Percentiles rank a stretch among this genome's conserved stretches.
Conservation (phyloP, 2,329 filamentous ascomycete genomes). For the Aspergillus sp. region DNA sequence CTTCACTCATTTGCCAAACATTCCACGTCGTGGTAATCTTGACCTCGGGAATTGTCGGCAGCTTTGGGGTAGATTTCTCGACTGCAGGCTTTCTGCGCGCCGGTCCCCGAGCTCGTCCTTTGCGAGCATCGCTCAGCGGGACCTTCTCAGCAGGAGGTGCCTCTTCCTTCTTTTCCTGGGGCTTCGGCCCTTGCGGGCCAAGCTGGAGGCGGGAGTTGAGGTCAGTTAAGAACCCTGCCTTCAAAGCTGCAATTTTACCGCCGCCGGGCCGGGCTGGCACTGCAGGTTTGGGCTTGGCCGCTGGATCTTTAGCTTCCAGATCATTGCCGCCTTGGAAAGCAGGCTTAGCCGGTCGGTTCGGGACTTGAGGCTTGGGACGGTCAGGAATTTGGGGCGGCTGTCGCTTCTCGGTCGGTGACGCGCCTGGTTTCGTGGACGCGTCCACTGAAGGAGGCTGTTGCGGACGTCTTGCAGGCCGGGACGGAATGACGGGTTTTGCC, state of each 20-base stretch:
- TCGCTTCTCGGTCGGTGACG: conserved; percentile 51
- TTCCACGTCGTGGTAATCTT: conserved; percentile 41
- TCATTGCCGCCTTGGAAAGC: conserved; percentile 31
- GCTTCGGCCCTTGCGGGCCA: conserved; percentile 74
- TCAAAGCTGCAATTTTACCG: conserved; percentile 85
- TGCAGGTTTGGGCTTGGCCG: conserved; percentile 72
- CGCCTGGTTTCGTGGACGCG: conserved; percentile 34
- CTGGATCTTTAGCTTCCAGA: conserved; percentile 27
- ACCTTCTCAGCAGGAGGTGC: conserved; percentile 67
- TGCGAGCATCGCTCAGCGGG: conserved; percentile 84
- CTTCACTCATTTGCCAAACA: conserved; percentile 38
- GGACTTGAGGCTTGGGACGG: conserved; percentile 65
- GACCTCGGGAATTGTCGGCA: conserved; percentile 37
- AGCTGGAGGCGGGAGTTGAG: conserved; percentile 85
- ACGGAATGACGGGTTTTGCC: conserved; percentile 33
- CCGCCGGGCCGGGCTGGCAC: conserved; percentile 76
- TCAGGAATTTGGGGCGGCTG: conserved; percentile 57
- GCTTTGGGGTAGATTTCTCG: conserved; percentile 53
- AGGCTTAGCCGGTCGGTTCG: conserved; percentile 62
- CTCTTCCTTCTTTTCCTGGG: conserved; percentile 65
- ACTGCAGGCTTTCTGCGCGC: conserved; percentile 68
- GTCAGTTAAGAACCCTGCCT: conserved; percentile 89
- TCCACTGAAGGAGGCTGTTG: conserved; percentile 33
- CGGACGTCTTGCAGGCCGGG: conserved; percentile 34
- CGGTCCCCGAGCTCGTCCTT: conserved; percentile 85